phyloP scores from a whole-genome alignment of 441 rosid genomes.

The Erodium moschatum region DNA sequence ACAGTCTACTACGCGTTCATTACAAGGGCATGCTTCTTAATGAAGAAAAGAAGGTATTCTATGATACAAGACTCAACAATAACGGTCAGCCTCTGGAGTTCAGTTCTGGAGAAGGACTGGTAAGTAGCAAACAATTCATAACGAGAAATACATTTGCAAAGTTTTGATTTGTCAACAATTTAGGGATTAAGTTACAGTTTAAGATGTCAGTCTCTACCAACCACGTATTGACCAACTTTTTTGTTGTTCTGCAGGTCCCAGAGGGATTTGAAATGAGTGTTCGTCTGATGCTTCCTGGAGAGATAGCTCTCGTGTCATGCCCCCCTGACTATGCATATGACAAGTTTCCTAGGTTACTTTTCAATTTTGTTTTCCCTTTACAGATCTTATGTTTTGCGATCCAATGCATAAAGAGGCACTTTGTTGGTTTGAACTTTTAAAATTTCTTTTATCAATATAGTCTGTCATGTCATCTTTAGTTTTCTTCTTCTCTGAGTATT shows the following conservation, averaged over 20 bases:
- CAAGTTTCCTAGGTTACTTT: conserved; percentile 63
- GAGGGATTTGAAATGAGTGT: conserved; percentile 97
- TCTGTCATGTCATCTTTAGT: too few species aligned
- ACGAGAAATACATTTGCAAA: background rate
- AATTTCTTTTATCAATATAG: too few species aligned
- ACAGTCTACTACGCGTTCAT: conserved; percentile 71
- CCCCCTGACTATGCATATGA: conserved; percentile 98
- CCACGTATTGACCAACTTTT: background rate
- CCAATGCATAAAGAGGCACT: background rate
- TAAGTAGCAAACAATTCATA: conserved; percentile 28
- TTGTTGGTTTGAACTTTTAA: too few species aligned
- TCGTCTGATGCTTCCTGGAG: conserved; percentile 96
- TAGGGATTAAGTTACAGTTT: conserved; percentile 8
- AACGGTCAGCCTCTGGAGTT: conserved; percentile 80
- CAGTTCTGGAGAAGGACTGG: conserved; percentile 93
- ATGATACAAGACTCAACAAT: conserved; percentile 67
- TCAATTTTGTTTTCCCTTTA: conserved; percentile 5
- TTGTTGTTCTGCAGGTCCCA: conserved; percentile 55
- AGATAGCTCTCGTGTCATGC: conserved; percentile 80
- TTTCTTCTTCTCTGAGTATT: background rate
- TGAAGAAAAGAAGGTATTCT: conserved; percentile 63
- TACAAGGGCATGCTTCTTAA: conserved; percentile 85
- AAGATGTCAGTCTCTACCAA: background rate
- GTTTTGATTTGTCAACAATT: background rate
- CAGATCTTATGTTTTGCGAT: background rate